Evolutionary conservation across 441 rosid species (phyloP).

Genomic region (Breynia disticha): DNA sequence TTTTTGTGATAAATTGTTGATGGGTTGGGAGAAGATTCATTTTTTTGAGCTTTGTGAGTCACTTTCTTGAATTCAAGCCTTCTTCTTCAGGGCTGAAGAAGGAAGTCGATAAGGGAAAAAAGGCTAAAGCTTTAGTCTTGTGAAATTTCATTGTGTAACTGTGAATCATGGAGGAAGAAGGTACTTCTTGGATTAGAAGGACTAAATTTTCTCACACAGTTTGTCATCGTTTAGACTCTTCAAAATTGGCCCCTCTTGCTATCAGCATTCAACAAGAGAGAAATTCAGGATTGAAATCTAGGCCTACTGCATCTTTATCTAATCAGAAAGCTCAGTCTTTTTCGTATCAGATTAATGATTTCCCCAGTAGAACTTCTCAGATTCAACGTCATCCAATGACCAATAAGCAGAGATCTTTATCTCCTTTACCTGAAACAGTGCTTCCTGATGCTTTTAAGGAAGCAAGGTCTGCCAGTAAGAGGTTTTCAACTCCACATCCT

Average conservation of each 20-base stretch:
- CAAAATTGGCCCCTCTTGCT: conserved; percentile 40
- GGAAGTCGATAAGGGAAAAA: conserved; percentile 6
- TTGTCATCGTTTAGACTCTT: conserved; percentile 61
- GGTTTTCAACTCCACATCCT: conserved; percentile 81
- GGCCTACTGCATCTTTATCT: conserved; percentile 24
- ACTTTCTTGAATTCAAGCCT: conserved; percentile 14
- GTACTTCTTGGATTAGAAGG: conserved; percentile 85
- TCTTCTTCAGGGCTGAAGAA: conserved; percentile 12
- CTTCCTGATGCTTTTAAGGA: conserved; percentile 75
- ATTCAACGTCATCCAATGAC: conserved; percentile 38
- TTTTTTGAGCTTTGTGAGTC: conserved; percentile 15
- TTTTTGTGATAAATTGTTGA: conserved; percentile 19
- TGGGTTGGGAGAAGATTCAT: conserved; percentile 27
- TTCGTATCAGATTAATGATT: conserved; percentile 19
- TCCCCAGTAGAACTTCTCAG: conserved; percentile 18
- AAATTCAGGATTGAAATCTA: conserved; percentile 28
- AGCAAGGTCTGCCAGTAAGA: conserved; percentile 60
- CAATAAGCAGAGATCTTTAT: conserved; percentile 65
- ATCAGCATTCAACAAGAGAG: conserved; percentile 30
- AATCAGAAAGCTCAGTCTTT: conserved; percentile 19
- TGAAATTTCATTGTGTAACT: too few species aligned
- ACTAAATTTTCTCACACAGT: conserved; percentile 81
- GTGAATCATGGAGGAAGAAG: conserved; percentile 55
- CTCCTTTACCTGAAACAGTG: conserved; percentile 55
- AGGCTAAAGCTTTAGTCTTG: neutral